Evolutionary conservation across 1,284 basidiomycete genomes (phyloP), one percentile per base, ranked within the genome.

Genomic region (Phellopilus nigrolimitatus): DNA sequence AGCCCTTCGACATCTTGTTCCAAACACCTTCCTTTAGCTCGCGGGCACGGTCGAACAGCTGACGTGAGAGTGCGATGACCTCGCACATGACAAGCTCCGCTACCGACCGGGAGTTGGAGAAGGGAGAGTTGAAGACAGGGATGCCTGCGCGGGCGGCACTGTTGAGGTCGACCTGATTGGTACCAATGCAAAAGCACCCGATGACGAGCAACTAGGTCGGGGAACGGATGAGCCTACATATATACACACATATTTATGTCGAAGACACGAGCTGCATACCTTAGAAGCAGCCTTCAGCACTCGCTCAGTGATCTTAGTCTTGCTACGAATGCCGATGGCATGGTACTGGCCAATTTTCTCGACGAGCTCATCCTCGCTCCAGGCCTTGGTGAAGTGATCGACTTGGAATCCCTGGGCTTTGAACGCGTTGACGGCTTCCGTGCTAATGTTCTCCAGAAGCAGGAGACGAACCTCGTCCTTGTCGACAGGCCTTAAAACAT

Each of bases 171-270:
- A 99, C 97, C 70, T 99, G 97, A 72, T 99, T 99, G 56, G 94
- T 95, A 53, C 97, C 97, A 62, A 99, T 99, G 73, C 97, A 99
- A 82, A 99, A 99, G 71, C 97, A 99, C 36, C 97, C 97, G 57
- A 99, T 93, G 62, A 88, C 92, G 12, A 99, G 79, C 37, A 99
- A 86, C 92, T 97, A 62, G 3, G 33, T 24, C 27, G 28, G 27
- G 51, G 31, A 45, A n/a, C n/a, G n/a, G n/a, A n/a, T n/a, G n/a
- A n/a, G n/a, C n/a, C n/a, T n/a, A n/a, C n/a, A n/a, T n/a, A n/a
- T n/a, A n/a, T n/a, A n/a, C n/a, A n/a, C n/a, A n/a, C n/a, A n/a
- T n/a, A n/a, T n/a, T n/a, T n/a, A n/a, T n/a, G n/a, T n/a, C n/a
- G n/a, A 31, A 51, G 43, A 54, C 43, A 34, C 28, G 46, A 27